Evolutionary conservation across 2,329 filamentous ascomycete species (phyloP), one percentile per base, ranked within the genome.

Genomic region (Hymenoscyphus scutula): DNA sequence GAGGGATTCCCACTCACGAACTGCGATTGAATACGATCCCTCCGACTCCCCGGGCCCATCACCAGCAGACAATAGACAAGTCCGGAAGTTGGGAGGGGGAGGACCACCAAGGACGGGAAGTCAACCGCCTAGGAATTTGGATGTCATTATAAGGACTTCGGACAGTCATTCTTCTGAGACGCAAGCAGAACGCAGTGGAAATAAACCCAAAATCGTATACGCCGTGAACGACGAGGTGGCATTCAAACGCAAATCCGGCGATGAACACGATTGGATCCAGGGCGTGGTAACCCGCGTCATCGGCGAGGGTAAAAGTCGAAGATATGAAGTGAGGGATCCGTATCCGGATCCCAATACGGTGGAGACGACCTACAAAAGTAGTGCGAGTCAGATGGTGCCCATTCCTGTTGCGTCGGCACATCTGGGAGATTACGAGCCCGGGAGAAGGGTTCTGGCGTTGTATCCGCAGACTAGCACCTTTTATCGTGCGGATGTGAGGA

Each of bases 401-500:
- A 92, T 95, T 62, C 88, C 90, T 1, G 81, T 84, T 73, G 79
- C 73, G 67, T 85, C 76, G 2, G 78, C 89, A 17, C 77, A 82
- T 3, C 81, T 89, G 48, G 83, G 89, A 62, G 84, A 89, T 38
- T 86, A 84, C 68, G 71, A 80, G 7, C 77, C 84, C 45, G 89
- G 89, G 53, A 90, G 89, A 73, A 84, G 86, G 54, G 90, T 94
- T 8, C 79, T 94, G 62, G 91, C 91, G 0, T 79, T 92, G 62
- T 95, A 95, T 71, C 91, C 91, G 0, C 88, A 92, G 69, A 94
- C 91, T 0, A 93, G 91, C 1, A 93, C 90, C 0, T 94, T 95
- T 70, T 95, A 95, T 74, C 88, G 90, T 73, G 91, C 91, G 1
- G 89, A 92, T 69, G 90, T 94, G 8, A 89, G 91, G 76, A 87